phyloP scores from a whole-genome alignment of 768 basidiomycete genomes.

The Leccinellum albellum region DNA sequence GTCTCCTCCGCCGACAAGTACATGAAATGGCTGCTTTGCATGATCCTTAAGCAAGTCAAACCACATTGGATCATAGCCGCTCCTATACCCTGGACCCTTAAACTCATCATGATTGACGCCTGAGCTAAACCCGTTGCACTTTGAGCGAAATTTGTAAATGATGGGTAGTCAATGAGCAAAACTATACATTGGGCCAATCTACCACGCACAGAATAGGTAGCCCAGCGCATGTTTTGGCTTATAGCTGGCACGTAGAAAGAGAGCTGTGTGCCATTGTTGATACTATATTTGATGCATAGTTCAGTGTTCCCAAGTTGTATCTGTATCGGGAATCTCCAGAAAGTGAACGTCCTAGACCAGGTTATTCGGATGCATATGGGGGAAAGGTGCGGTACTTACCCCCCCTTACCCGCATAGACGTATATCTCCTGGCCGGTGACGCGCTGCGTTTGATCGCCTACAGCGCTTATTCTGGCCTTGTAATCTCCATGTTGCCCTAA shows the following conservation, averaged over 20 bases:
- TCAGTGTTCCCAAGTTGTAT: constrained; percentile 70
- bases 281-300: constrained; percentile 73
- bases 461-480: constrained; percentile 18
- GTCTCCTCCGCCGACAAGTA: constrained; percentile 91
- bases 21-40: constrained; percentile 76
- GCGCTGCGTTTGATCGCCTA: constrained; percentile 36
- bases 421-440: constrained; percentile 69
- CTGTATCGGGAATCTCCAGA: constrained; percentile 90
- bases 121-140: constrained; percentile 88
- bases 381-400: constrained; percentile 35
- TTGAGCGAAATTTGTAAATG: neutral
- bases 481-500: constrained; percentile 7
- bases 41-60: constrained; percentile 86
- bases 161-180: neutral
- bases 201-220: constrained; percentile 71
- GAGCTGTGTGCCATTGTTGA: constrained; percentile 76
- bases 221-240: constrained; percentile 86
- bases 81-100: constrained; percentile 72
- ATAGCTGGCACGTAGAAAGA: constrained; percentile 81
- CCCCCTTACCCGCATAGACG: constrained; percentile 55
- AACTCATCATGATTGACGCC: constrained; percentile 91
- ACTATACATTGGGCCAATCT: neutral
- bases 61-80: constrained; percentile 91
- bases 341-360: constrained; percentile 69
- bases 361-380: neutral